phyloP scores from a whole-genome alignment of 1,284 basidiomycete species.

The Butyriboletus appendiculatus region DNA sequence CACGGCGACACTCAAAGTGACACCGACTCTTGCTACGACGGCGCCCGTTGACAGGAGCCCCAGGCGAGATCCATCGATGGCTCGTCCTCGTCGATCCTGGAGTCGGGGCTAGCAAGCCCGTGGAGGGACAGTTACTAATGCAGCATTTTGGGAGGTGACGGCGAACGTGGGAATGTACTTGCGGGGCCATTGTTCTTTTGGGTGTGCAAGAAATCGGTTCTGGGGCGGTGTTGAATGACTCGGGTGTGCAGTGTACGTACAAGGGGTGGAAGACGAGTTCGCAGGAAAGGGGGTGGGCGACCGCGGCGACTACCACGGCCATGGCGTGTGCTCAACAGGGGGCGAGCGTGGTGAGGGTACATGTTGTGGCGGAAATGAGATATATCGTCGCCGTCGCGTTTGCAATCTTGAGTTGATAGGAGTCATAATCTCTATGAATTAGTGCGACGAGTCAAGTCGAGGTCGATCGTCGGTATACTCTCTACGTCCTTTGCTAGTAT shows the following conservation, averaged over 20 bases:
- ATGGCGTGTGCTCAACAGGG: slow-evolving; percentile 77
- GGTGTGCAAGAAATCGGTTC: slow-evolving; percentile 82
- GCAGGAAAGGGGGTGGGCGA: slow-evolving; percentile 76
- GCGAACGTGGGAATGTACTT: slow-evolving; percentile 51
- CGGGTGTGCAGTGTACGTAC: slow-evolving; percentile 41
- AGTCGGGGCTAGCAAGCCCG: slow-evolving; percentile 90
- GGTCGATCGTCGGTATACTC: background rate
- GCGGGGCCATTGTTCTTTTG: slow-evolving; percentile 72
- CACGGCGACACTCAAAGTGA: too few species aligned
- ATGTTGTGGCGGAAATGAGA: slow-evolving; percentile 37
- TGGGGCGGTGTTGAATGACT: slow-evolving; percentile 57
- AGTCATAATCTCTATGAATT: background rate
- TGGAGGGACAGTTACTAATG: slow-evolving; percentile 73
- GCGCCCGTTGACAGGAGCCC: too few species aligned
- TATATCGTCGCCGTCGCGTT: slow-evolving; percentile 35
- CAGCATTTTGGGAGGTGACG: slow-evolving; percentile 53
- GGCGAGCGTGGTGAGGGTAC: slow-evolving; percentile 55
- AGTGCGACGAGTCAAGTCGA: background rate
- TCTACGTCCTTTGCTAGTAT: background rate
- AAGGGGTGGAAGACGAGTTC: slow-evolving; percentile 46
- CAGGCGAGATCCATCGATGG: slow-evolving; percentile 83
- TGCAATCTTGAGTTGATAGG: slow-evolving; percentile 39
- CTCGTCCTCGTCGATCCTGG: slow-evolving; percentile 88
- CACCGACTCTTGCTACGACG: too few species aligned
- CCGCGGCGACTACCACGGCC: slow-evolving; percentile 49